A percentile compares a stretch with the other conserved stretches of the same genome.
These are phyloP conservation scores for Apophysomyces ossiformis DNA, from an alignment of 371 early-diverging fungal species.

Conservation along the genomic window DNA sequence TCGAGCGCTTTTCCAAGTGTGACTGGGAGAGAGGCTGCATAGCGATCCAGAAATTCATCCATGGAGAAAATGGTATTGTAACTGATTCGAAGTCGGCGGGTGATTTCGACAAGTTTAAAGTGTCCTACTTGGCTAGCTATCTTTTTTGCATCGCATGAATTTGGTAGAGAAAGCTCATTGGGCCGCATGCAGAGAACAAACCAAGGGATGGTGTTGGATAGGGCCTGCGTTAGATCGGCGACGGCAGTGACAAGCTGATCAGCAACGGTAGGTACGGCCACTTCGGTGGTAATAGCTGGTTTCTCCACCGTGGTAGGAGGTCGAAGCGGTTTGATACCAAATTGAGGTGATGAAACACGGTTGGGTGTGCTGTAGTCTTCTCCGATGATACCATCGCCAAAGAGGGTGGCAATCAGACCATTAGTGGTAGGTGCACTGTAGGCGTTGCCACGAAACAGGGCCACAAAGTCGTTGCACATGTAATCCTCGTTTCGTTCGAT, in stretches of 20 bases:
- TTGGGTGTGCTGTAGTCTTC: conserved; percentile 61
- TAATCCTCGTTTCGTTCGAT: conserved; percentile 72
- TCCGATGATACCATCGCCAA: conserved; percentile 69
- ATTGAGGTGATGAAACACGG: conserved; percentile 35
- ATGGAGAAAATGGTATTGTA: conserved; percentile 61
- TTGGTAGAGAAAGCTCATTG: conserved; percentile 63
- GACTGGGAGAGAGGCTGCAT: conserved; percentile 55
- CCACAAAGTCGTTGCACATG: conserved; percentile 79
- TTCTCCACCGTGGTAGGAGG: conserved; percentile 23
- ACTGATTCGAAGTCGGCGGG: conserved; percentile 47
- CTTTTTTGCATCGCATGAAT: conserved; percentile 60
- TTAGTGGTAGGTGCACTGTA: conserved; percentile 63
- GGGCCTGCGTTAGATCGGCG: conserved; percentile 71
- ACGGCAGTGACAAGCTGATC: conserved; percentile 62
- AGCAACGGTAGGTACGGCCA: conserved; percentile 34
- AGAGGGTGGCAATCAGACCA: conserved; percentile 77
- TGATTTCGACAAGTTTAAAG: conserved; percentile 56
- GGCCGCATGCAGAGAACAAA: conserved; percentile 82
- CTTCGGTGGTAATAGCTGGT: conserved; percentile 9
- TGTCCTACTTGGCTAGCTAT: conserved; percentile 59
- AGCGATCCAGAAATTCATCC: conserved; percentile 73
- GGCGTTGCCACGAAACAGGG: conserved; percentile 67
- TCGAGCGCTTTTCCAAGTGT: conserved; percentile 50
- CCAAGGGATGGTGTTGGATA: conserved; percentile 84
- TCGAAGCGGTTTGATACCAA: conserved; percentile 50